Conservation (phyloP, 768 basidiomycete species). For the Imleria badia region DNA sequence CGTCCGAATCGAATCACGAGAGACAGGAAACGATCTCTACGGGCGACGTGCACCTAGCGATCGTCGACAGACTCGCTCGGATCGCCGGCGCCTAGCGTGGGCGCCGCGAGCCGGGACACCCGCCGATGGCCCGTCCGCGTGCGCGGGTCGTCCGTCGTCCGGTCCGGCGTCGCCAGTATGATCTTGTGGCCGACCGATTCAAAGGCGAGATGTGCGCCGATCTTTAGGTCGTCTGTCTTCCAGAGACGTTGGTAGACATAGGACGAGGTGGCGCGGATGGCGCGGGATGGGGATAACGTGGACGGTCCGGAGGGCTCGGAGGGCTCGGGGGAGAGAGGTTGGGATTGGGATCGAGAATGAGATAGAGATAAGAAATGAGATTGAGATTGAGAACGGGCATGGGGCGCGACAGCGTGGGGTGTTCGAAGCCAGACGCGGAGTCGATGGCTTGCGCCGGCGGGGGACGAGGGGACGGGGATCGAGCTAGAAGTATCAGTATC, state of each 20-base stretch:
- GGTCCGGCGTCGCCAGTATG: conserved; percentile 44
- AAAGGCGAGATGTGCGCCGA: conserved; percentile 59
- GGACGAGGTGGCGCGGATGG: conserved; percentile 42
- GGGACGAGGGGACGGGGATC: conserved; percentile 53
- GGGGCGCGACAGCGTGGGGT: conserved; percentile 18
- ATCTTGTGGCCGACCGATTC: conserved; percentile 47
- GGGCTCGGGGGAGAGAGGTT: conserved; percentile 17
- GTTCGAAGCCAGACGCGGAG: conserved; percentile 64
- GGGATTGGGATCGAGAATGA: conserved; percentile 19
- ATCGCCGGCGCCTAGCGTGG: neutral
- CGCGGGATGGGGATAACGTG: too few species aligned
- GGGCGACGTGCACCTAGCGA: neutral
- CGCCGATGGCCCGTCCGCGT: conserved; percentile 5
- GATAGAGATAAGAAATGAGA: too few species aligned
- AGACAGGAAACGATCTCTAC: neutral
- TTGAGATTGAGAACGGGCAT: neutral
- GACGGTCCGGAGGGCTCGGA: neutral
- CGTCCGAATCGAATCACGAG: neutral
- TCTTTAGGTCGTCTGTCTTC: conserved; percentile 61
- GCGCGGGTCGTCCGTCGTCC: neutral
- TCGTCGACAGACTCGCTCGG: conserved; percentile 12
- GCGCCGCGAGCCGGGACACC: conserved; percentile 9
- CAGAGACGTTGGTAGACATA: conserved; percentile 65
- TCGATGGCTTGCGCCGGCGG: conserved; percentile 57
- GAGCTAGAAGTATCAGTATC: conserved; percentile 35